Evolutionary conservation across 306 rosid genomes (phyloP).

Genomic region (Hippophae rhamnoides): DNA sequence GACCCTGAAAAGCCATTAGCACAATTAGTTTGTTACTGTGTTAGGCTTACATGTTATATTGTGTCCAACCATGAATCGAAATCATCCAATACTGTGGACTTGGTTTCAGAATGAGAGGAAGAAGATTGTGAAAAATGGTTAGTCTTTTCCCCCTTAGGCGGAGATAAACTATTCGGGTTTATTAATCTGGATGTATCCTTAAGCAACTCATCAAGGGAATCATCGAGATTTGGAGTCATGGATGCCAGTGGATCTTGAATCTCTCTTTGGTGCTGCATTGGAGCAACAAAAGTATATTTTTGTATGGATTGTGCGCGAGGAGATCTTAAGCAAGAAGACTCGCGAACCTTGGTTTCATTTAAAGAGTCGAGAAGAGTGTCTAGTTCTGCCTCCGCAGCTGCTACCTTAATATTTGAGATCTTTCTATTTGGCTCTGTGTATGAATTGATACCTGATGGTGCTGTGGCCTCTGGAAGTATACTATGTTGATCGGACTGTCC

Average conservation of each 20-base stretch:
- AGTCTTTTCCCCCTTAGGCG: constrained; percentile 25
- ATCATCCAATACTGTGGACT: constrained; percentile 36
- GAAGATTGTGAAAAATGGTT: constrained; percentile 19
- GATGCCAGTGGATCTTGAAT: constrained; percentile 22
- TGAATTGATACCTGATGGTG: constrained; percentile 17
- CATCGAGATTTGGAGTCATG: constrained; percentile 38
- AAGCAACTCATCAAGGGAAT: constrained; percentile 62
- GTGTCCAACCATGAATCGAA: constrained; percentile 80
- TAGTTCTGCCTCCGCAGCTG: constrained; percentile 53
- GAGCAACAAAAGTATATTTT: constrained; percentile 21
- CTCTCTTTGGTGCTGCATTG: constrained; percentile 22
- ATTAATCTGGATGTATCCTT: constrained; percentile 42
- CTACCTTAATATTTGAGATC: constrained; percentile 28
- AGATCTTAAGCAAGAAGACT: constrained; percentile 19
- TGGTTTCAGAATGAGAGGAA: constrained; percentile 34
- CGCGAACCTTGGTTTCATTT: constrained; percentile 29
- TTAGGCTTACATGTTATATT: constrained; percentile 13
- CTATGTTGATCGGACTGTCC: constrained; percentile 22
- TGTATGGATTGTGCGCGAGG: constrained; percentile 10
- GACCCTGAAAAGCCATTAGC: neutral
- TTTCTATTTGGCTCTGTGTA: constrained; percentile 20
- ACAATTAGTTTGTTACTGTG: neutral
- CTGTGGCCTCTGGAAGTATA: constrained; percentile 11
- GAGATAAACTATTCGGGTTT: constrained; percentile 17
- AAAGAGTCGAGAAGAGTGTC: constrained; percentile 65